Evolutionary conservation across 768 basidiomycete species (phyloP).

Genomic region (Tulasnella sp.): DNA sequence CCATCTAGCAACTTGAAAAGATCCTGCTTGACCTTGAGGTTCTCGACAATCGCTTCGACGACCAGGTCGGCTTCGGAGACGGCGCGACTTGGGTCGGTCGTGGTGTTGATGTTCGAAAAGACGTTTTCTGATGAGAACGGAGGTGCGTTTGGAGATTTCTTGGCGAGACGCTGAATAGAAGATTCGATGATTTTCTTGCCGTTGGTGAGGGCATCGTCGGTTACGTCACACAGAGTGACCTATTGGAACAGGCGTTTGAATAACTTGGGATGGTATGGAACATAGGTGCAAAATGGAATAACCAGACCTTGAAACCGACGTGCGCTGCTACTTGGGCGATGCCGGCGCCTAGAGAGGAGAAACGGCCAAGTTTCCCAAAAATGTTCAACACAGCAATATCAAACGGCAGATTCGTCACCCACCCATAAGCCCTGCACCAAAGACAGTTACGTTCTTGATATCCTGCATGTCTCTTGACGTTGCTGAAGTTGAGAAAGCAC

Average conservation of each 20-base stretch:
- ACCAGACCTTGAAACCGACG: slow-evolving; percentile 33
- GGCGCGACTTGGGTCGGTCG: slow-evolving; percentile 33
- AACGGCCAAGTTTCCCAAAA: neutral
- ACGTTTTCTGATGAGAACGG: slow-evolving; percentile 26
- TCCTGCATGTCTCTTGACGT: slow-evolving; percentile 2
- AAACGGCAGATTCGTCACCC: neutral
- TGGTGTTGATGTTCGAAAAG: slow-evolving; percentile 31
- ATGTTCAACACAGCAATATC: neutral
- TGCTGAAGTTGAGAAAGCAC: neutral
- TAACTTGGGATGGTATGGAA: neutral
- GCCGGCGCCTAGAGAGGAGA: slow-evolving; percentile 31
- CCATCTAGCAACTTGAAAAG: slow-evolving; percentile 34
- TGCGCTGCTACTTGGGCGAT: slow-evolving; percentile 38
- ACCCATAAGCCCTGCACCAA: slow-evolving; percentile 38
- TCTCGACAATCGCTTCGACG: slow-evolving; percentile 40
- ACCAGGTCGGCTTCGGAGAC: slow-evolving; percentile 34
- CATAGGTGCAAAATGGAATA: slow-evolving; percentile 2
- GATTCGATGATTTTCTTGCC: slow-evolving; percentile 36
- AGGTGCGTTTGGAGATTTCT: slow-evolving; percentile 31
- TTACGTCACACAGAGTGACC: slow-evolving; percentile 34
- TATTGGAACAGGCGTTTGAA: slow-evolving; percentile 15
- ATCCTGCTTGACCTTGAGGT: slow-evolving; percentile 35
- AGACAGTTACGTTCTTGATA: slow-evolving; percentile 33
- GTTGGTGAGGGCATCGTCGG: slow-evolving; percentile 32
- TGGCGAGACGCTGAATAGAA: slow-evolving; percentile 34